Evolutionary conservation across 2,329 filamentous ascomycete genomes (phyloP).

Genomic region (Biscogniauxia marginata): DNA sequence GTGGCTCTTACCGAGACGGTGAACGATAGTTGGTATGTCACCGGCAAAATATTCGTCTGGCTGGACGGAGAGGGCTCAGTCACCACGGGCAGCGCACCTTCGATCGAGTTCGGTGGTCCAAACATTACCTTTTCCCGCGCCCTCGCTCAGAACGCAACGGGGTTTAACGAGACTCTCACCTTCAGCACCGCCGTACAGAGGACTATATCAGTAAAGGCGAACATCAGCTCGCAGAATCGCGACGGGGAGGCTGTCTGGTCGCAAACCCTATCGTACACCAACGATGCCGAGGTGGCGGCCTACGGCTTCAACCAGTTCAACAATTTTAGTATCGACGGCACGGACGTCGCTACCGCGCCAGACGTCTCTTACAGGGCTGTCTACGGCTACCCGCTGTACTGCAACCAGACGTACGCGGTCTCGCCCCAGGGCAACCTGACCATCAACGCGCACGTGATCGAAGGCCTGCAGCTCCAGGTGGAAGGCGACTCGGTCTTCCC

Average conservation of each 20-base stretch:
- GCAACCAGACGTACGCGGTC: slow-evolving; percentile 49
- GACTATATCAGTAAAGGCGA: slow-evolving; percentile 51
- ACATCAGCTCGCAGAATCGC: slow-evolving; percentile 48
- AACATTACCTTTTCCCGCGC: slow-evolving; percentile 49
- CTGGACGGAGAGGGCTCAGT: slow-evolving; percentile 51
- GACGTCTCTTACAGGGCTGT: slow-evolving; percentile 33
- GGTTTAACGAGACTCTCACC: slow-evolving; percentile 57
- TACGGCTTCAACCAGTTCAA: slow-evolving; percentile 32
- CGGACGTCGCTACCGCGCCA: slow-evolving; percentile 36
- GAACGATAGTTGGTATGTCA: slow-evolving; percentile 70
- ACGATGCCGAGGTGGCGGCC: slow-evolving; percentile 42
- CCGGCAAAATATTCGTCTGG: slow-evolving; percentile 81
- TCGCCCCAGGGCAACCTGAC: slow-evolving; percentile 44
- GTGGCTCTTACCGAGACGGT: slow-evolving; percentile 54
- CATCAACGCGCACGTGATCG: slow-evolving; percentile 42
- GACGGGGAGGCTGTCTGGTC: slow-evolving; percentile 48
- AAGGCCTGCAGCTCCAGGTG: slow-evolving; percentile 40
- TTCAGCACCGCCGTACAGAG: slow-evolving; percentile 60
- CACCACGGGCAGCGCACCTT: slow-evolving; percentile 48
- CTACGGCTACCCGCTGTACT: slow-evolving; percentile 62
- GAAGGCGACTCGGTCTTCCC: slow-evolving; percentile 49
- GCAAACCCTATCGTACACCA: slow-evolving; percentile 56
- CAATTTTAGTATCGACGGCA: slow-evolving; percentile 40
- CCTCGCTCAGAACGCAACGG: slow-evolving; percentile 45
- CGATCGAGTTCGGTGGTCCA: slow-evolving; percentile 36